phyloP scores from a whole-genome alignment of 2,329 filamentous ascomycete genomes.

The Hypomyces rosellus region DNA sequence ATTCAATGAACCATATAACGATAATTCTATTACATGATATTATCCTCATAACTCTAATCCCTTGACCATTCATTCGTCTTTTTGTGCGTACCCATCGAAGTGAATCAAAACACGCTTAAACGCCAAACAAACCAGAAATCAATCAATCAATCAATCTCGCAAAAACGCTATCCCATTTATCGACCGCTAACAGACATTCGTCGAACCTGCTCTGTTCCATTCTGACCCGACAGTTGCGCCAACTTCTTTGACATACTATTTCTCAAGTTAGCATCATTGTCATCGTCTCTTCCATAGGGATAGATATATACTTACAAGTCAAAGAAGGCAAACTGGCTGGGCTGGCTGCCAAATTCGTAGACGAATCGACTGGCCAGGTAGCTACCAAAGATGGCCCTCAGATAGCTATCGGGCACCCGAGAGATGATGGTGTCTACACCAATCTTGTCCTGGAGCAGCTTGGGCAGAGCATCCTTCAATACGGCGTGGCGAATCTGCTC shows the following conservation, averaged over 20 bases:
- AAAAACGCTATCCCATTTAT: neutral
- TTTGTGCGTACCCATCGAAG: neutral
- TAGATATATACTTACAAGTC: conserved; percentile 69
- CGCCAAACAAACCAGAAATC: neutral
- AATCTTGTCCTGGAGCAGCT: conserved; percentile 79
- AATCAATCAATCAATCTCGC: neutral
- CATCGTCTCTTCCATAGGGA: neutral
- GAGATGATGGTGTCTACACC: conserved; percentile 81
- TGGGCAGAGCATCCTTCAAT: conserved; percentile 77
- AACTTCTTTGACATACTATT: conserved; percentile 60
- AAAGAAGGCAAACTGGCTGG: conserved; percentile 97
- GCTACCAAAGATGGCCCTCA: conserved; percentile 91
- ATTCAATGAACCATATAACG: too few relatives aligned
- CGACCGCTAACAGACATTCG: conserved; percentile 19
- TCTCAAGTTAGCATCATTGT: conserved; percentile 2
- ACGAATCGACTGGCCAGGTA: conserved; percentile 94
- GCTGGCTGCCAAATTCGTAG: conserved; percentile 87
- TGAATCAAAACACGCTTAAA: conserved; percentile 5
- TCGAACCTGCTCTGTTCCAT: conserved; percentile 23
- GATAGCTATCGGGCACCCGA: conserved; percentile 85
- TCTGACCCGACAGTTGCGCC: conserved; percentile 35
- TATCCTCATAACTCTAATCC: too few relatives aligned
- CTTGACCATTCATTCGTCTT: neutral
- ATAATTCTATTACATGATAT: too few relatives aligned
- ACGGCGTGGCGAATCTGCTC: conserved; percentile 70